Evolutionary conservation across 108 stramenopile genomes (phyloP).

Genomic region (Skeletonema potamos): DNA sequence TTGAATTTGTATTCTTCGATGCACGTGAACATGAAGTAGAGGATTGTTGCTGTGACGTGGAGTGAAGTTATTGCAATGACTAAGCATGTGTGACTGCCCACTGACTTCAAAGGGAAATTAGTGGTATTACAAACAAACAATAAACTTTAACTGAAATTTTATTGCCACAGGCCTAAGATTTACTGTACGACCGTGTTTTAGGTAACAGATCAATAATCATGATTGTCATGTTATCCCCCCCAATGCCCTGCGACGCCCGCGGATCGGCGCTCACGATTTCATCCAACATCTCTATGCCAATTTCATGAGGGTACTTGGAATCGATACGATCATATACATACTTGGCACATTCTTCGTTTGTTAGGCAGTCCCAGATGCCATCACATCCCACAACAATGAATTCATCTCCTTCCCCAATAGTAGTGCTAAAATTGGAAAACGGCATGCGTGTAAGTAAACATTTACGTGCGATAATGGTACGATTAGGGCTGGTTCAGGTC

Average conservation of each 20-base stretch:
- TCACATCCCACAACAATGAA: constrained; percentile 95
- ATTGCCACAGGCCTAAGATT: background rate
- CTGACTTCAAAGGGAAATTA: background rate
- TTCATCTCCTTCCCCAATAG: constrained; percentile 67
- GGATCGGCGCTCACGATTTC: constrained; percentile 85
- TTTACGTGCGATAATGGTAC: background rate
- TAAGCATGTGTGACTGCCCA: too few relatives aligned
- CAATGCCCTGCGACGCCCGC: constrained; percentile 87
- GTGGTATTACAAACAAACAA: background rate
- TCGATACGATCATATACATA: constrained; percentile 85
- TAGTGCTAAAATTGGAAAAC: constrained; percentile 25
- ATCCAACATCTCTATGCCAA: constrained; percentile 83
- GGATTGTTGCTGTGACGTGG: too few relatives aligned
- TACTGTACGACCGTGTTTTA: constrained; percentile 41
- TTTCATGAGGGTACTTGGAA: constrained; percentile 60
- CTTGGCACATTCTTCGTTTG: constrained; percentile 89
- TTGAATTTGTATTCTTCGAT: too few relatives aligned
- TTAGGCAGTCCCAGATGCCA: constrained; percentile 97
- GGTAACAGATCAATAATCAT: constrained; percentile 87
- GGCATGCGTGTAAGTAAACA: background rate
- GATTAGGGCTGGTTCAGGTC: background rate
- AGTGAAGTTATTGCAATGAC: background rate
- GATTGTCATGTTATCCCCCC: constrained; percentile 93
- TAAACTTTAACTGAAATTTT: background rate
- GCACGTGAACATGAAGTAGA: too few relatives aligned